Evolutionary conservation across 169 alveolate species (phyloP).

Genomic region (Theileria luwenshuni): DNA sequence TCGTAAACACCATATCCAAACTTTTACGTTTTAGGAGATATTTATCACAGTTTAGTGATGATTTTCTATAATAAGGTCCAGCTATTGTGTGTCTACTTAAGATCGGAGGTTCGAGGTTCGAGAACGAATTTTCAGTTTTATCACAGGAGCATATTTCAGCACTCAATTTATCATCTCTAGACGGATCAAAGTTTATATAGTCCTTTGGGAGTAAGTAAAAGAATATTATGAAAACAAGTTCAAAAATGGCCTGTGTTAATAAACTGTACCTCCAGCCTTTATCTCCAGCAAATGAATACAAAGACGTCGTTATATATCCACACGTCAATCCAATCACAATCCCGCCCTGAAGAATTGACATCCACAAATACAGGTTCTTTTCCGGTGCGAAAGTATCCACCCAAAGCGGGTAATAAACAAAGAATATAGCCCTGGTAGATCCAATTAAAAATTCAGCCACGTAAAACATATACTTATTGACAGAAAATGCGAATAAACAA

Average conservation of each 20-base stretch:
- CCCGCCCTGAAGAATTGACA: constrained; percentile 89
- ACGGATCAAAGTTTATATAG: constrained; percentile 23
- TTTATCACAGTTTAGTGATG: too few species aligned
- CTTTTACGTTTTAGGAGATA: too few species aligned
- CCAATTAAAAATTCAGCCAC: constrained; percentile 86
- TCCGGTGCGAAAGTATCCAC: constrained; percentile 90
- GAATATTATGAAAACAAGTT: neutral
- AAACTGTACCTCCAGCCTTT: constrained; percentile 49
- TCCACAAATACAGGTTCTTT: constrained; percentile 87
- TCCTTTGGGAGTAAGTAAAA: constrained; percentile 21
- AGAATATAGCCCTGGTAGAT: constrained; percentile 87
- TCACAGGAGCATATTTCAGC: neutral
- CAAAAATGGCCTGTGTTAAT: constrained; percentile 22
- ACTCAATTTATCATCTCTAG: neutral
- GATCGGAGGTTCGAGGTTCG: neutral
- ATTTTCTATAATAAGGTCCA: too few species aligned
- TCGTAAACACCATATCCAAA: too few species aligned
- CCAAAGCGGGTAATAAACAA: constrained; percentile 94
- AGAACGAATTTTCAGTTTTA: neutral
- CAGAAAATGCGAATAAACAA: constrained; percentile 68
- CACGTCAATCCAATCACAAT: constrained; percentile 85
- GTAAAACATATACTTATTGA: constrained; percentile 74
- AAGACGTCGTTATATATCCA: constrained; percentile 67
- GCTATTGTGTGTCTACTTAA: too few species aligned
- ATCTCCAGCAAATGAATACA: neutral